Base-by-base conservation (phyloP, 2,329 filamentous ascomycete genomes). In the Penicillium sp. region DNA sequence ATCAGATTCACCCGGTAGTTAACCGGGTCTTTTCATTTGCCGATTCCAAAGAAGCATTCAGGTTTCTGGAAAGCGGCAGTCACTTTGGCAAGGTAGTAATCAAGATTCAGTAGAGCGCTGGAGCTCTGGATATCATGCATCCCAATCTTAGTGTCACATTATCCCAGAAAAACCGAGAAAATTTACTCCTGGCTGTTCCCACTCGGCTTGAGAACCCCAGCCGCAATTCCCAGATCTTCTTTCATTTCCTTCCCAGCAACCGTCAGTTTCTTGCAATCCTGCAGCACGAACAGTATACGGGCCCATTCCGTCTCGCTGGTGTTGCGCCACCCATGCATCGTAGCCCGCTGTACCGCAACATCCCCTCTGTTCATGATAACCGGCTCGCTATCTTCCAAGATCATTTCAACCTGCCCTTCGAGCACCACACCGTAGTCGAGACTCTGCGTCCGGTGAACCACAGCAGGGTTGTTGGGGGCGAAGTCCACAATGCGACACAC, bases 21-120 rank as follows among this genome's bases (percentile, higher is more conserved):
- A 82, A 85, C 59, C 81, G 79, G 65, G 74, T 80, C 3, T 86
- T 84, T 65, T 70, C 74, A 13, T 75, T 86, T 24, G 74, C 77
- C 26, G 71, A 85, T 55, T 67, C 78, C 3, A 80, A 79, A 63
- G 79, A 78, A 57, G 82, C 82, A 1, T 84, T 82, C 61, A 67
- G 80, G 58, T 81, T 82, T 59, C 73, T 83, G 53, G 76, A 77
- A 71, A 76, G 72, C 40, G 74, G 81, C 62, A 76, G 76, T 52
- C 81, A 85, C 67, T 78, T 84, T 62, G 82, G 82, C 18, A 85
- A 85, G 69, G 70, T 85, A 9, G 77, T 76, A 3, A 81, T 85
- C 59, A 77, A 76, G 58, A 75, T 82, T 24, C 57, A 66, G 43
- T 57, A 52, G 31, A 34, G 51, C 45, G 2, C 5, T 13, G 2